Evolutionary conservation across 1,284 basidiomycete species (phyloP), one percentile per base, ranked within the genome.

Genomic region (Cutaneotrichosporon sp.): DNA sequence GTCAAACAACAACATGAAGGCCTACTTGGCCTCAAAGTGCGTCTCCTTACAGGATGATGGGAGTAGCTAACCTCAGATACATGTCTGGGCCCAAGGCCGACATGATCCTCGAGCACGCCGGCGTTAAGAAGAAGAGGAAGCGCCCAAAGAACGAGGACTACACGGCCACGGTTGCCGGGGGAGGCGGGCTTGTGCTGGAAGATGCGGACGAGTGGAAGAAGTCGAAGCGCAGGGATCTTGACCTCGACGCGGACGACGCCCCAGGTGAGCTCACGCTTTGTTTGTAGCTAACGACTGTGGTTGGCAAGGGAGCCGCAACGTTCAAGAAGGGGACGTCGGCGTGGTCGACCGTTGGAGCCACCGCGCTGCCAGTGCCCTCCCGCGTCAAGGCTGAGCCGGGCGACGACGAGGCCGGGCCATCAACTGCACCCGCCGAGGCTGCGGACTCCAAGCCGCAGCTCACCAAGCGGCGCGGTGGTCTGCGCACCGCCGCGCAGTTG

Each of bases 11-110:
- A 81, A 81, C 63, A 74, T 84, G 33, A 81, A 83, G 71, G 77
- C 81, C 9, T 84, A 84, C 69, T 72, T 84, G 11, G 83, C 83
- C 1, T 67, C 79, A 33, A 82, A 82, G 78, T 78, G 56, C 60
- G 76, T 69, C 3, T 13, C n/a, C n/a, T n/a, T 13, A 3, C 4
- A 42, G 18, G 1, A 13, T 29, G 7, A 9, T 1, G 13, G 13
- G 8, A 24, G n/a, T n/a, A n/a, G 43, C 59, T 70, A 31, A 65
- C 49, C n/a, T 13, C 56, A 79, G 80, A 57, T 99, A 99, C 81
- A 97, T 98, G 91, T 90, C 94, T 7, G 95, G 95, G 0, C 88
- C 92, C 0, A 99, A 97, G 76, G 94, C 95, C 4, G 95, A 98
- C 69, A 94, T 93, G 16, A 97, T 99, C 67, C 84, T 98, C 4